A percentile compares a stretch with the other conserved stretches of the same genome.
These are phyloP conservation scores for Penicillium paxilli DNA, from an alignment of 495 filamentous ascomycete species.

Conservation along the genomic window DNA sequence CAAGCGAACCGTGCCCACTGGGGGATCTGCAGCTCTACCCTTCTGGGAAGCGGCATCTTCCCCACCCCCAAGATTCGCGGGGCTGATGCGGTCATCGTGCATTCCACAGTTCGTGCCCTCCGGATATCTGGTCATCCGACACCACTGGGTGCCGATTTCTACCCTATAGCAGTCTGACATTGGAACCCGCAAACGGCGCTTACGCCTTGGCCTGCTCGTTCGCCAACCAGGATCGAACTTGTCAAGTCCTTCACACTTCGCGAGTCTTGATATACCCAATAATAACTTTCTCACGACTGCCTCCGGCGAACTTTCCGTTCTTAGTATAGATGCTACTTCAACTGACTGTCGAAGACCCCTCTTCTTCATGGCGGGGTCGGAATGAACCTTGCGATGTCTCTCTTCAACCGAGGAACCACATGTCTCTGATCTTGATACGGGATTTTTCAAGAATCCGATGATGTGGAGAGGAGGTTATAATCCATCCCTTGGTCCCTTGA, in stretches of 20 bases:
- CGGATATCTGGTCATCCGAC: background rate
- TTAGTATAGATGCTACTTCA: background rate
- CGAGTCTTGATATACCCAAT: background rate
- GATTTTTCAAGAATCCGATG: background rate
- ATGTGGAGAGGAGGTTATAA: background rate
- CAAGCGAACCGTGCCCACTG: background rate
- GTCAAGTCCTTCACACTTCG: background rate
- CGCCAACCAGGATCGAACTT: background rate
- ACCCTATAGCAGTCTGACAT: background rate
- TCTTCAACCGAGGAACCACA: constrained; percentile 9
- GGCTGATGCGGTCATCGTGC: constrained; percentile 4
- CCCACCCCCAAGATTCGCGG: constrained; percentile 1
- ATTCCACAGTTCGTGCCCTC: background rate
- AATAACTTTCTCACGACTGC: background rate
- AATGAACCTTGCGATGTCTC: background rate
- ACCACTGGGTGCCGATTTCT: background rate
- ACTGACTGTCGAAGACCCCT: background rate
- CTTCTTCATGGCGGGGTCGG: background rate
- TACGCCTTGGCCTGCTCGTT: background rate
- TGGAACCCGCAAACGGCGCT: background rate
- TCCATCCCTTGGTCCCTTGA: background rate
- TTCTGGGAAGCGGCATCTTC: constrained; percentile 3
- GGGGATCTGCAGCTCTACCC: constrained; percentile 1
- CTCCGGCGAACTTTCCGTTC: background rate
- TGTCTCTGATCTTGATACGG: background rate